A percentile compares a stretch with the other conserved stretches of the same genome.
These are phyloP conservation scores for Patellaria atrata DNA, from an alignment of 495 filamentous ascomycete genomes.

Conservation along the genomic window DNA sequence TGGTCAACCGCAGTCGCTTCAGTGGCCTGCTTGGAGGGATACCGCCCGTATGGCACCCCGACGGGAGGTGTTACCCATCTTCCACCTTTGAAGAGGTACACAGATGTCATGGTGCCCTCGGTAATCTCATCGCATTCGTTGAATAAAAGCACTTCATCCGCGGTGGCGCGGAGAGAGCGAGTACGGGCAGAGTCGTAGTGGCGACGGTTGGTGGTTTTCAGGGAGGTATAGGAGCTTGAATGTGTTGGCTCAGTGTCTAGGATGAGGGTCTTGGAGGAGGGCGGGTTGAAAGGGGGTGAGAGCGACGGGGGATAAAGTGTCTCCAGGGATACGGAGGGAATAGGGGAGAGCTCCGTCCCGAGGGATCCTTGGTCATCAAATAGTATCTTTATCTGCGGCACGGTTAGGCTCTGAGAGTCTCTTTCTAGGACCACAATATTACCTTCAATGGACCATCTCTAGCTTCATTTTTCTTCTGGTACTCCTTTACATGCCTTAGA, in stretches of 20 bases:
- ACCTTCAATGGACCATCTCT: slow-evolving; percentile 19
- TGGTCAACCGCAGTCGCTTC: background rate
- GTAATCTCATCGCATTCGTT: slow-evolving; percentile 55
- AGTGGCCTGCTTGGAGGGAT: slow-evolving; percentile 2
- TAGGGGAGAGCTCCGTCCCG: slow-evolving; percentile 31
- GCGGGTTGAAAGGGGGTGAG: slow-evolving; percentile 30
- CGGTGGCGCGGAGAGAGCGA: slow-evolving; percentile 23
- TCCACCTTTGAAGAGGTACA: slow-evolving; percentile 58
- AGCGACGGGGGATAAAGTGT: slow-evolving; percentile 42
- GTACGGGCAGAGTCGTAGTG: slow-evolving; percentile 19
- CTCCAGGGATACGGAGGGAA: slow-evolving; percentile 33
- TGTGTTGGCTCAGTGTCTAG: slow-evolving; percentile 21
- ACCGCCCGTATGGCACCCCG: slow-evolving; percentile 19
- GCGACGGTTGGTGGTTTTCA: slow-evolving; percentile 25
- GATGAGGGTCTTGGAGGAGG: slow-evolving; percentile 19
- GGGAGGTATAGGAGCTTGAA: slow-evolving; percentile 17
- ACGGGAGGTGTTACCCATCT: slow-evolving; percentile 53
- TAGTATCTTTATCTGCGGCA: slow-evolving; percentile 22
- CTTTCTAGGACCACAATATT: background rate
- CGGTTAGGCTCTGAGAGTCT: no score
- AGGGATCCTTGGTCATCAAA: slow-evolving; percentile 11
- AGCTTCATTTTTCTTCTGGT: slow-evolving; percentile 8
- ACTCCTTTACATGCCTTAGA: slow-evolving; percentile 14
- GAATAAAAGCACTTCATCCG: slow-evolving; percentile 55
- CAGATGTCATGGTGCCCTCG: slow-evolving; percentile 72